phyloP scores from a whole-genome alignment of 768 basidiomycete species.

The Suillus subalutaceus region DNA sequence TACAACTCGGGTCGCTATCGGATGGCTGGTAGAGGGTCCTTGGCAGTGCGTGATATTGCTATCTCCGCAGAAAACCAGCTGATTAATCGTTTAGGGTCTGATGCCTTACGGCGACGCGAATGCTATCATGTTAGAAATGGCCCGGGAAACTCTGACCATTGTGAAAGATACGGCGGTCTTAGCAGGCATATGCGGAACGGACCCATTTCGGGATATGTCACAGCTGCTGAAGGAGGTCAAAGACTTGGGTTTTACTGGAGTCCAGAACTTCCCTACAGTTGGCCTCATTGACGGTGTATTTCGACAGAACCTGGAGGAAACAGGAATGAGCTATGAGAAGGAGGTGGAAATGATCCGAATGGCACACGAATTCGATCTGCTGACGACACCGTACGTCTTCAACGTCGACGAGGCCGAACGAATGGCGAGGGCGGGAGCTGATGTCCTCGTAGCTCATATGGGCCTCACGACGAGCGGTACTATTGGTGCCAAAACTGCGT shows the following conservation, averaged over 20 bases:
- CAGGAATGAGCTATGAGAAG: slow-evolving; percentile 31
- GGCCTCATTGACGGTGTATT: slow-evolving; percentile 32
- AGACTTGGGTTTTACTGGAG: slow-evolving; percentile 28
- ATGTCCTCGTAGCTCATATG: slow-evolving; percentile 31
- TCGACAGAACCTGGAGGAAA: slow-evolving; percentile 33
- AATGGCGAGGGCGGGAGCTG: slow-evolving; percentile 29
- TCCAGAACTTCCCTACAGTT: slow-evolving; percentile 33
- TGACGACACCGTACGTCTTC: slow-evolving; percentile 34
- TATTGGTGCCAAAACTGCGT: slow-evolving; percentile 28
- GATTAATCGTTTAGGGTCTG: slow-evolving; percentile 20
- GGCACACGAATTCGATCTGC: slow-evolving; percentile 25
- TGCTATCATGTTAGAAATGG: slow-evolving; percentile 33
- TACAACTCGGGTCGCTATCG: slow-evolving; percentile 35
- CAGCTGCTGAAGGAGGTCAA: slow-evolving; percentile 27
- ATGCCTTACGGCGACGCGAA: slow-evolving; percentile 35
- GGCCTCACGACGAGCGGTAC: slow-evolving; percentile 32
- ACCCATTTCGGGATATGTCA: slow-evolving; percentile 32
- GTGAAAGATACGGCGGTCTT: slow-evolving; percentile 31
- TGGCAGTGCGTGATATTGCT: slow-evolving; percentile 24
- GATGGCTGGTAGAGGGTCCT: slow-evolving; percentile 34
- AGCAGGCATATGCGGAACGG: slow-evolving; percentile 31
- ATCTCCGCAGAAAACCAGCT: background rate
- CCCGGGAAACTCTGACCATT: slow-evolving; percentile 28
- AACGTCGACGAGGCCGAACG: slow-evolving; percentile 26
- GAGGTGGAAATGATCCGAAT: slow-evolving; percentile 35